Evolutionary conservation across 2,329 filamentous ascomycete species (phyloP).

Genomic region (Fusarium virguliforme): DNA sequence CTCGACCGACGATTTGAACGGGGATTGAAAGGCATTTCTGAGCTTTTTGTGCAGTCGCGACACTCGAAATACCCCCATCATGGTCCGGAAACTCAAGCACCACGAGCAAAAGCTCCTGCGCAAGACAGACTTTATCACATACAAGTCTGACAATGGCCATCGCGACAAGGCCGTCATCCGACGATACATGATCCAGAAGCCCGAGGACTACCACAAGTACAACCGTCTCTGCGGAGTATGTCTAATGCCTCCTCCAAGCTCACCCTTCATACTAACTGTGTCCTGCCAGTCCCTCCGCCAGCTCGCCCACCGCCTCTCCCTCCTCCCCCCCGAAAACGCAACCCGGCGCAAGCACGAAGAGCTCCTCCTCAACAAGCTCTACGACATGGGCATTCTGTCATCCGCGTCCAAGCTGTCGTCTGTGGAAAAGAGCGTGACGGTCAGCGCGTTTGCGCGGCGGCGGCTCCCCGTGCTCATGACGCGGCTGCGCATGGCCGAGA

Average conservation of each 20-base stretch:
- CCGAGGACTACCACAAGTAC: constrained; percentile 83
- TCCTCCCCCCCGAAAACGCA: constrained; percentile 84
- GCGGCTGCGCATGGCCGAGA: constrained; percentile 91
- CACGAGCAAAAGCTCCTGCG: constrained; percentile 98
- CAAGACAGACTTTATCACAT: constrained; percentile 93
- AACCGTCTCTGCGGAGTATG: constrained; percentile 78
- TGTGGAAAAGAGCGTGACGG: constrained; percentile 90
- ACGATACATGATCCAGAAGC: constrained; percentile 92
- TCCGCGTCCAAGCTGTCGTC: constrained; percentile 83
- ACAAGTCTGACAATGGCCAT: constrained; percentile 90
- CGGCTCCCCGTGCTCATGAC: constrained; percentile 93
- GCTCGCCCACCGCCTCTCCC: constrained; percentile 88
- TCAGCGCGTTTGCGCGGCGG: constrained; percentile 88
- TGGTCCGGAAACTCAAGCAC: constrained; percentile 97
- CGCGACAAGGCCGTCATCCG: constrained; percentile 85
- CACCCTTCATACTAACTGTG: constrained; percentile 24
- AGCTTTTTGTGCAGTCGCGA: not conserved
- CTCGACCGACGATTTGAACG: not conserved
- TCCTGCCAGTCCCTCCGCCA: constrained; percentile 80
- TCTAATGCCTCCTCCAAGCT: constrained; percentile 35
- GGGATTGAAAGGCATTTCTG: not conserved
- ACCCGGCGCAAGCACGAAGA: constrained; percentile 88
- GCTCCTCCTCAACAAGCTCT: constrained; percentile 90
- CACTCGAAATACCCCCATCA: constrained; percentile 60
- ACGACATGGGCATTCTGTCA: constrained; percentile 90